Conservation (phyloP, 352 stramenopile genomes). For the Phytopythium boreale region DNA sequence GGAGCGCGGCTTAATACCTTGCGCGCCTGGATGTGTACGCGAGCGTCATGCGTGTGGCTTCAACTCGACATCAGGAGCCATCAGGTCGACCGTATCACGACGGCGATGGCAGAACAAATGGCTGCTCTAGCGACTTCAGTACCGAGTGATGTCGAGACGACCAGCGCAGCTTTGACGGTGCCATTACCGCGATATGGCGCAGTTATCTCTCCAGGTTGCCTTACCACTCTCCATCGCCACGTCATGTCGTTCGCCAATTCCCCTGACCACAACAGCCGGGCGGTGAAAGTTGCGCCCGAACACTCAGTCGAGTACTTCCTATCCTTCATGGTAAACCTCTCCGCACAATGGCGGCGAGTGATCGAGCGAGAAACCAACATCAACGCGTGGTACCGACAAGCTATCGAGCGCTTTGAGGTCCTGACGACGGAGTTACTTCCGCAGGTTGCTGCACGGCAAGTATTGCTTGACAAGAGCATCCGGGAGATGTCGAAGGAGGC, state of each 20-base stretch:
- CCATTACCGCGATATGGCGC: background rate
- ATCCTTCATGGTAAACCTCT: slow-evolving; percentile 22
- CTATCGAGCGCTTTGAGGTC: background rate
- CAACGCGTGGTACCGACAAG: too few species aligned
- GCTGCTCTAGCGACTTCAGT: too few species aligned
- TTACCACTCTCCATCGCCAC: background rate
- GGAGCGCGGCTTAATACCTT: background rate
- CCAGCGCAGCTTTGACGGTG: background rate
- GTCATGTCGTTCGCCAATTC: background rate
- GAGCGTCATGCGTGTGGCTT: slow-evolving; percentile 21
- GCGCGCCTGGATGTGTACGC: slow-evolving; percentile 13
- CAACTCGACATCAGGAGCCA: slow-evolving; percentile 10
- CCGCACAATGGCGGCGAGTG: background rate
- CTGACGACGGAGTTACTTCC: background rate
- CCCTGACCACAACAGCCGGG: background rate
- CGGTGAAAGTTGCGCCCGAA: background rate
- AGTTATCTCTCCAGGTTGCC: background rate
- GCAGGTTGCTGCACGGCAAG: background rate
- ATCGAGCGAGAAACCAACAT: background rate
- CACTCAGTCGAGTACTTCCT: slow-evolving; percentile 17
- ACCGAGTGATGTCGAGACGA: background rate
- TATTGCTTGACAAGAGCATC: background rate
- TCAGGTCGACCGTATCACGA: background rate
- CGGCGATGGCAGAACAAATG: background rate
- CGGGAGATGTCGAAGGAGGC: background rate